A percentile compares a stretch with the other conserved stretches of the same genome.
Evolutionary conservation across 2,329 filamentous ascomycete species (phyloP).

Genomic region (Alternaria atra): DNA sequence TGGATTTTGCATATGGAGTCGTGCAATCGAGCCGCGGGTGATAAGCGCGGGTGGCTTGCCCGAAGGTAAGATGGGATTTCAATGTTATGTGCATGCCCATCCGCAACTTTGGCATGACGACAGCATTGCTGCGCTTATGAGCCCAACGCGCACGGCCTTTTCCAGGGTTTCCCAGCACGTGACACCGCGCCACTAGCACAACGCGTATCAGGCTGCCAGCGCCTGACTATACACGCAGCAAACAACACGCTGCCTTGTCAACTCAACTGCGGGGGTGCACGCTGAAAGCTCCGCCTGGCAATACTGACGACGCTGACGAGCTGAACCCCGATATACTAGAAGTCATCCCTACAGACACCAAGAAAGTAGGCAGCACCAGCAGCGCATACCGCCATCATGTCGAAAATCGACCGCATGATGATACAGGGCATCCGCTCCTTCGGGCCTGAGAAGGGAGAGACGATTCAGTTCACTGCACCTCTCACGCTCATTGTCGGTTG

Average conservation of each 20-base stretch:
- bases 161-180: not conserved
- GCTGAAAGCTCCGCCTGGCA: not conserved
- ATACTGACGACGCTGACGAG: not conserved
- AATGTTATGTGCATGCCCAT: constrained; percentile 5
- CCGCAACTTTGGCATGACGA: constrained; percentile 13
- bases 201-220: not conserved
- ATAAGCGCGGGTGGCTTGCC: constrained; percentile 16
- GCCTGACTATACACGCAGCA: not conserved
- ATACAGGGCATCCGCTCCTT: constrained; percentile 89
- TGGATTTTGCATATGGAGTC: constrained; percentile 1
- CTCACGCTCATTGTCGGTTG: constrained; percentile 96
- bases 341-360: not conserved
- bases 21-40: constrained; percentile 4
- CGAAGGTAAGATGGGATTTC: constrained; percentile 18
- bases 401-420: constrained; percentile 87
- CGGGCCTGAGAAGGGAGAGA: constrained; percentile 75
- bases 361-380: not conserved
- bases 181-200: constrained; percentile 9
- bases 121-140: constrained; percentile 11
- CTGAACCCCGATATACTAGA: not conserved
- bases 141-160: constrained; percentile 3
- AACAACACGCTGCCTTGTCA: not conserved
- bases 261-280: not conserved
- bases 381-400: constrained; percentile 19
- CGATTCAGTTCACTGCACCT: constrained; percentile 87